Conservation (phyloP, 345 rosid genomes). For the Stellera chamaejasme region DNA sequence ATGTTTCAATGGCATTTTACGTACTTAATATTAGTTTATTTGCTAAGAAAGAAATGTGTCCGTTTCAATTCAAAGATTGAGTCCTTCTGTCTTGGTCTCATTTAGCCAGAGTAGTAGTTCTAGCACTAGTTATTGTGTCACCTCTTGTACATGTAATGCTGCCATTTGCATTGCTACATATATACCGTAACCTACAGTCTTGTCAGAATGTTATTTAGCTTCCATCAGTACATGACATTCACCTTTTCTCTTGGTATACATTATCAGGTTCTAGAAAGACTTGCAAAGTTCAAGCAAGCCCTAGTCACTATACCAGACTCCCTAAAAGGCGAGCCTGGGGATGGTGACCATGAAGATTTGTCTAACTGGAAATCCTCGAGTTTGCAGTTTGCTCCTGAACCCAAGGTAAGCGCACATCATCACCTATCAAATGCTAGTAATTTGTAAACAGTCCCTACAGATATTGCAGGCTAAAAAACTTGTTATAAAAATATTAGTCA, state of each 20-base stretch:
- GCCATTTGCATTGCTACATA: conserved; percentile 1
- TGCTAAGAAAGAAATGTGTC: neutral
- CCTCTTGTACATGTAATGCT: neutral
- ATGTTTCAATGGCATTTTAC: conserved; percentile 15
- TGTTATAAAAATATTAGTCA: neutral
- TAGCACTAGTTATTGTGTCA: no score
- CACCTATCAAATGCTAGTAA: no score
- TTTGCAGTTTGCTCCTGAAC: conserved; percentile 63
- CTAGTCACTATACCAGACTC: conserved; percentile 34
- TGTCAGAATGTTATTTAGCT: neutral
- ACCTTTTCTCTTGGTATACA: neutral
- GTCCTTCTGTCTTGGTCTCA: no score
- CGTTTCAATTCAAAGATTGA: no score
- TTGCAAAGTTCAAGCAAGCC: conserved; percentile 65
- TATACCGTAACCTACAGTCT: neutral
- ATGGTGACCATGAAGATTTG: conserved; percentile 41
- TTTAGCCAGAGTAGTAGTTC: no score
- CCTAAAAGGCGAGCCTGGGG: conserved; percentile 35
- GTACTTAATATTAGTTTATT: neutral
- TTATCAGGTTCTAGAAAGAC: conserved; percentile 63
- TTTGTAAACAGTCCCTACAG: no score
- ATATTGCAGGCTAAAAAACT: neutral
- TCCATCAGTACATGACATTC: neutral
- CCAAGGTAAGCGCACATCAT: conserved; percentile 40
- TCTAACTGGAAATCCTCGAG: conserved; percentile 64